Evolutionary conservation across 176 grass and related monocot species (phyloP), one percentile per base, ranked within the genome.

Genomic region (Elymus sibiricus): DNA sequence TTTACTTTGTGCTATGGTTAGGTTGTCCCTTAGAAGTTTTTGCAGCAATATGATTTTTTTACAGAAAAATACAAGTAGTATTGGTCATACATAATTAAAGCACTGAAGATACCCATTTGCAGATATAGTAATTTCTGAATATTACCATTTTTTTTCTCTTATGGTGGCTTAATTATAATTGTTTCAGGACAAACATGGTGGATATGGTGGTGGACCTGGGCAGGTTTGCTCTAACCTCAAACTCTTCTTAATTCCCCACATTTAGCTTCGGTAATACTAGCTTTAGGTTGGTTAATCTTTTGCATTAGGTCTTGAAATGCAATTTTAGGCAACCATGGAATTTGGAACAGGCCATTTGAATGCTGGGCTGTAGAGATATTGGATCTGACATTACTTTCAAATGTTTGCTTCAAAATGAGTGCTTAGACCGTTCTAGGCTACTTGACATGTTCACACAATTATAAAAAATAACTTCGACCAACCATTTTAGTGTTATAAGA

Each of bases 121-220:
- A 55, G 49, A 31, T 42, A 3, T 5, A 28, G 11, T 26, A 40
- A 28, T 67, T 25, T 85, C 22, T 76, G 71, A 63, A 35, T 38
- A 76, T 66, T 61, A 21, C 21, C 19, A 61, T 69, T 83, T 80
- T 21, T 13, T 22, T 14, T 32, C 76, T 60, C 44, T 80, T 80
- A 83, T 81, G 63, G 11, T 84, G n/a, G 56, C 58, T 68, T 86
- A 67, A 80, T 84, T 83, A 70, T 74, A 22, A 63, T 81, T 85
- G 43, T 74, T 89, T 63, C 86, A 97, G 90, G 93, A 98, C 82
- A 92, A 91, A 89, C 84, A 98, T 80, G 93, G 96, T 88, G 93
- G 96, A 84, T 95, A 98, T 88, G 75, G 80, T 68, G 96, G 96
- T 64, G 96, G 96, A 34, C 96, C 96, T 81, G 96, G 96, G 25